Percentiles rank a stretch among this genome's conserved stretches.
phyloP scores from a whole-genome alignment of 176 grass and related monocot species.

The Panicum miliaceum region DNA sequence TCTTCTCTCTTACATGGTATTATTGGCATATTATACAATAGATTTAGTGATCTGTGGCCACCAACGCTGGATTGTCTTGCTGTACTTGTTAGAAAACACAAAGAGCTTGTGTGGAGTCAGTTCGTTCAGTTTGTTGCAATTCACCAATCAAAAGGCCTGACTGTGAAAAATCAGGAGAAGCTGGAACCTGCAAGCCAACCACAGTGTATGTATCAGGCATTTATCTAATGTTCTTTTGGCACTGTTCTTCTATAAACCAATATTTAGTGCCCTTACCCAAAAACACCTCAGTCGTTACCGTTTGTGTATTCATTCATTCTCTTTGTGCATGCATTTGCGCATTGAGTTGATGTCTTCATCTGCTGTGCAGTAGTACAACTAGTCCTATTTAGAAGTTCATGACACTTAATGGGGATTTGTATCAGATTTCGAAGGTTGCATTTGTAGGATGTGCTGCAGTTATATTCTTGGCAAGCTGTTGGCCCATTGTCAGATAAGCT shows the following conservation, averaged over 20 bases:
- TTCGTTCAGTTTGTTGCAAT: constrained; percentile 62
- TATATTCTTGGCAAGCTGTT: neutral
- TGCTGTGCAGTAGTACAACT: neutral
- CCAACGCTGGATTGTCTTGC: constrained; percentile 69
- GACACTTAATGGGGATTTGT: neutral
- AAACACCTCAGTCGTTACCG: neutral
- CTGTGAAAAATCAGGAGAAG: constrained; percentile 45
- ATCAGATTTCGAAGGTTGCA: neutral
- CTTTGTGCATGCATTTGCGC: neutral
- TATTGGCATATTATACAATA: constrained; percentile 82
- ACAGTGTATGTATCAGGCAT: constrained; percentile 53
- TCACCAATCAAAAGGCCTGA: constrained; percentile 55
- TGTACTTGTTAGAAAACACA: constrained; percentile 72
- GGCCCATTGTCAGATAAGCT: neutral
- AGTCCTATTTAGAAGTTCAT: neutral
- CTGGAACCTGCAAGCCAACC: constrained; percentile 50
- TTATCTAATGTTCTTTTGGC: constrained; percentile 21
- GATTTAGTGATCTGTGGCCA: constrained; percentile 86
- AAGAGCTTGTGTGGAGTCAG: constrained; percentile 74
- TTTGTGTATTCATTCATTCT: neutral
- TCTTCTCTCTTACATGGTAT: constrained; percentile 85
- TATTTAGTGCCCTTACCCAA: neutral
- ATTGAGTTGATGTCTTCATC: constrained; percentile 2
- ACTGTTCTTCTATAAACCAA: constrained; percentile 31
- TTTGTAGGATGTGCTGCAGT: neutral